Evolutionary conservation across 2,329 filamentous ascomycete genomes (phyloP), one percentile per base, ranked within the genome.

Genomic region (Salinomyces thailandicus): DNA sequence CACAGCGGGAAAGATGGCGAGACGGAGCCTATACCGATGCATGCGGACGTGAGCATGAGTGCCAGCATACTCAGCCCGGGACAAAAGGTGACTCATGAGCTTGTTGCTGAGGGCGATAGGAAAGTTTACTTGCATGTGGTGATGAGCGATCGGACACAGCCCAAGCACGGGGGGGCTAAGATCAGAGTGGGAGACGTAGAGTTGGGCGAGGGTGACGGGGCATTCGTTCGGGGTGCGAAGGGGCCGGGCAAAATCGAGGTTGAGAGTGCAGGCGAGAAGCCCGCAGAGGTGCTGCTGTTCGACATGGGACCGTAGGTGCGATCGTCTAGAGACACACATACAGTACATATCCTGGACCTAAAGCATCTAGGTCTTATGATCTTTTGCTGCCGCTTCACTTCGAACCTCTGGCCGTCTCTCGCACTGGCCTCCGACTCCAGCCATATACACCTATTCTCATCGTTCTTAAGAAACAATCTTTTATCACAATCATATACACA

Each of bases 11-110:
- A 81, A 49, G 81, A 89, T 53, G 69, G 69, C 44, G 72, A 67
- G 5, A 79, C 75, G 1, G 69, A 75, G 43, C 77, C 82, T 0
- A 93, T 93, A 45, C 82, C 84, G 5, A 79, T 93, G 37, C 81
- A 93, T 55, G 81, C 85, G 8, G 85, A 93, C 62, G 72, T 93
- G 34, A 77, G 81, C 42, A 91, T 93, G 83, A 77, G 74, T 22
- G 85, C 85, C 0, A 79, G 77, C 5, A 76, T 93, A 38, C 73
- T 93, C 37, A 70, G 67, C 5, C 77, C 81, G 0, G 69, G 71
- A 18, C 68, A 68, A 52, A 70, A 62, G 28, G 87, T 89, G 41
- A 71, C 73, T 49, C 91, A 86, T 73, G 75, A 68, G 6, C 64
- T 89, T 14, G 85, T 86, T 8, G 77, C 61, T 3, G 60, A 75